Evolutionary conservation across 2,329 filamentous ascomycete species (phyloP).

Genomic region (Trichoderma sp.): DNA sequence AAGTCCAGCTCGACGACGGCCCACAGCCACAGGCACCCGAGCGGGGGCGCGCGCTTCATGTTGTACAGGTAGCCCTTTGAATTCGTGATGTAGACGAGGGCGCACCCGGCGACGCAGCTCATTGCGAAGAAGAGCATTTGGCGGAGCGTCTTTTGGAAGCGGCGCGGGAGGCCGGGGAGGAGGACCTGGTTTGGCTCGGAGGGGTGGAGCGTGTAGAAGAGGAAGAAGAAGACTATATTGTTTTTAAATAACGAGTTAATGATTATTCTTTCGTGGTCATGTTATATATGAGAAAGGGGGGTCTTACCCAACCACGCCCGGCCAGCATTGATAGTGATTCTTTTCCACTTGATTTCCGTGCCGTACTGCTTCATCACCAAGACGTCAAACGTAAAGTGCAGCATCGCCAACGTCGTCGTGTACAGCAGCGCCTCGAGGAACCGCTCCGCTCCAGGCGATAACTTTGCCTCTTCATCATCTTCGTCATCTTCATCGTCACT

Average conservation of each 20-base stretch:
- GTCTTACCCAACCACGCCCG: conserved; percentile 53
- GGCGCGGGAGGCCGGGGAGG: conserved; percentile 48
- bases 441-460: conserved; percentile 48
- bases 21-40: conserved; percentile 93
- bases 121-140: conserved; percentile 62
- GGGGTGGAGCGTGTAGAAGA: conserved; percentile 57
- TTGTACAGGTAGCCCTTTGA: conserved; percentile 76
- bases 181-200: conserved; percentile 48
- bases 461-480: conserved; percentile 28
- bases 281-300: not conserved
- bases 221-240: conserved; percentile 54
- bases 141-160: conserved; percentile 47
- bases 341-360: conserved; percentile 59
- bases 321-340: conserved; percentile 51
- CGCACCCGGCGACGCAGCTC: conserved; percentile 66
- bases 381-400: conserved; percentile 77
- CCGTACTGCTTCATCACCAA: conserved; percentile 77
- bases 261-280: not conserved
- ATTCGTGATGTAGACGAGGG: conserved; percentile 80
- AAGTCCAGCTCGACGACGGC: conserved; percentile 82
- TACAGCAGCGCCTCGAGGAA: conserved; percentile 57
- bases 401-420: conserved; percentile 61
- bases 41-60: conserved; percentile 86
- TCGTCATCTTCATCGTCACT: conserved; percentile 32
- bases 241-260: not conserved